Conservation (phyloP, 768 basidiomycete species). For the Suillus fuscotomentosus region DNA sequence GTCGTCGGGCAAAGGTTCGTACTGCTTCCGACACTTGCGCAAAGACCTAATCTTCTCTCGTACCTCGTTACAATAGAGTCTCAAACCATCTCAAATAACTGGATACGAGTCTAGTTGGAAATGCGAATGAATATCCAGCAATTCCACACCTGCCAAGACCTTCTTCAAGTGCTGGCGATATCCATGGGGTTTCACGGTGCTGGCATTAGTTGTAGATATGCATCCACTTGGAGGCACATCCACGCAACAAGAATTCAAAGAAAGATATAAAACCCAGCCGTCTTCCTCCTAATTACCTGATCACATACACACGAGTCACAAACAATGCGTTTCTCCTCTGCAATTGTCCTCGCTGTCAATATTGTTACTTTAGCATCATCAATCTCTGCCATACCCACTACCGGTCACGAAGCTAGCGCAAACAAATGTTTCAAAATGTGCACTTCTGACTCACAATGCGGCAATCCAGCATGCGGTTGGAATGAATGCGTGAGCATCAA, state of each 20-base stretch:
- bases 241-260: not conserved
- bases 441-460: too few relatives aligned
- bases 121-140: too few relatives aligned
- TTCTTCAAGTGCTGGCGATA: too few relatives aligned
- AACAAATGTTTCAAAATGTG: not conserved
- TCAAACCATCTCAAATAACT: too few relatives aligned
- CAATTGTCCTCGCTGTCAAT: not conserved
- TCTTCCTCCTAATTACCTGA: not conserved
- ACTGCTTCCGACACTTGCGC: too few relatives aligned
- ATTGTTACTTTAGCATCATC: not conserved
- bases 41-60: too few relatives aligned
- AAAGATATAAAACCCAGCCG: not conserved
- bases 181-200: not conserved
- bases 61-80: too few relatives aligned
- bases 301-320: not conserved
- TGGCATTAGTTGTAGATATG: not conserved
- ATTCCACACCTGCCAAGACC: too few relatives aligned
- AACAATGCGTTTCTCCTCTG: not conserved
- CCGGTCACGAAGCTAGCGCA: not conserved
- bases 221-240: not conserved
- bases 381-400: not conserved
- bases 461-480: too few relatives aligned
- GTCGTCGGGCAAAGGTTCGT: too few relatives aligned
- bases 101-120: too few relatives aligned
- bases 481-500: too few relatives aligned